phyloP scores from a whole-genome alignment of 2,329 filamentous ascomycete genomes.

The Xylariaceae sp. region DNA sequence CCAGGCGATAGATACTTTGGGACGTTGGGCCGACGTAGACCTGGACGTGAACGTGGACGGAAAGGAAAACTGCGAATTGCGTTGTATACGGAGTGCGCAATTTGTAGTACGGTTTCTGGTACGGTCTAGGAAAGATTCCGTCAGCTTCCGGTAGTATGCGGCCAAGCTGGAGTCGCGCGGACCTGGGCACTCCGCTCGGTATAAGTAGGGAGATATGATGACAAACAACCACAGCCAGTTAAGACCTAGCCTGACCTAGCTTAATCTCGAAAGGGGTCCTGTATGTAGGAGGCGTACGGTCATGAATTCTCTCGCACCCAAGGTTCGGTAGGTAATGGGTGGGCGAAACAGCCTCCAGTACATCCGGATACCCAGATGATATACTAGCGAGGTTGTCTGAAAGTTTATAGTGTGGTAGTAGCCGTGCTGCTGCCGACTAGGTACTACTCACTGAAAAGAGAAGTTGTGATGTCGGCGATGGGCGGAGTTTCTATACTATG shows the following conservation, averaged over 20 bases:
- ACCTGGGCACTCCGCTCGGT: constrained; percentile 25
- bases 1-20: constrained; percentile 11
- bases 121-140: constrained; percentile 1
- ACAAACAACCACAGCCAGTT: constrained; percentile 21
- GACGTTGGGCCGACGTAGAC: background rate
- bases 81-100: constrained; percentile 8
- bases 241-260: background rate
- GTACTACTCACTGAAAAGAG: too few species aligned
- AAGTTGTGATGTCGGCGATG: constrained; percentile 2
- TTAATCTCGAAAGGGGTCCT: constrained; percentile 7
- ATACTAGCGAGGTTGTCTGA: too few species aligned
- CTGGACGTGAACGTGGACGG: background rate
- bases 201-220: constrained; percentile 7
- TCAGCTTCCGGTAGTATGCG: background rate
- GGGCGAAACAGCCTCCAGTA: too few species aligned
- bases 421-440: too few species aligned
- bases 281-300: background rate
- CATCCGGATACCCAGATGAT: too few species aligned
- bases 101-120: background rate
- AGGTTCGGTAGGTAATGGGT: too few species aligned
- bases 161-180: constrained; percentile 13
- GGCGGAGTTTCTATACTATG: too few species aligned
- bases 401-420: background rate
- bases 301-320: too few species aligned
- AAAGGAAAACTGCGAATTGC: constrained; percentile 1